These are phyloP conservation scores for Ustilago trichophora DNA, from an alignment of 1,284 basidiomycete species.

Conservation along the genomic window DNA sequence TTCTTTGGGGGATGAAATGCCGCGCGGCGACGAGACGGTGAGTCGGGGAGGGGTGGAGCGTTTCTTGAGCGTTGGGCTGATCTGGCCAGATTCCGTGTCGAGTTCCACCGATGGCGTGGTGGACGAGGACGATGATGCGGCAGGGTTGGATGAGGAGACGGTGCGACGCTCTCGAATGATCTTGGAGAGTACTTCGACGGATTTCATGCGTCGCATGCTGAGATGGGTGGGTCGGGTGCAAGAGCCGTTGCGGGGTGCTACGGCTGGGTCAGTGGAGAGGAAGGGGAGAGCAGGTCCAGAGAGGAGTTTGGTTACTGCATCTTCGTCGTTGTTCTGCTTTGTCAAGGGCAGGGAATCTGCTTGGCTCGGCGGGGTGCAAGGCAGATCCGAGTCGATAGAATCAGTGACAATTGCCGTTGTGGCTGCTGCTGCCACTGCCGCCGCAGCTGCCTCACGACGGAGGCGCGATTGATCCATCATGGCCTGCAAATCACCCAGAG, in stretches of 20 bases:
- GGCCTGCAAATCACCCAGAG: constrained; percentile 31
- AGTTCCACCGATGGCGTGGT: neutral
- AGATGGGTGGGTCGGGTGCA: constrained; percentile 35
- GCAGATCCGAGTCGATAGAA: neutral
- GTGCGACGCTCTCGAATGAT: constrained; percentile 31
- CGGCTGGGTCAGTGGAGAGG: constrained; percentile 41
- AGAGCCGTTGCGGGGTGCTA: constrained; percentile 37
- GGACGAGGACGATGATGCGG: neutral
- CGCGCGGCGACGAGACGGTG: constrained; percentile 43
- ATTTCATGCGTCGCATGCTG: constrained; percentile 43
- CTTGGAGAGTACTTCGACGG: constrained; percentile 45
- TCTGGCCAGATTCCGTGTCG: constrained; percentile 11
- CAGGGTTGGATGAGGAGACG: constrained; percentile 1
- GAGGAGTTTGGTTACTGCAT: constrained; percentile 23
- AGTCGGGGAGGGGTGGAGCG: constrained; percentile 36
- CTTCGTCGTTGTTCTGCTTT: constrained; percentile 1
- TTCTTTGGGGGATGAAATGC: constrained; percentile 44
- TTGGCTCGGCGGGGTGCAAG: neutral
- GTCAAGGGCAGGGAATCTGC: neutral
- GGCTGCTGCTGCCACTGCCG: neutral
- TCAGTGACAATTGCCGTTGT: neutral
- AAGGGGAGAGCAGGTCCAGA: constrained; percentile 36
- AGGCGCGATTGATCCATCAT: constrained; percentile 36
- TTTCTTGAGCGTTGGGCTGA: constrained; percentile 26
- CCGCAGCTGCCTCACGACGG: constrained; percentile 15